Conservation (phyloP, 1,284 basidiomycete genomes). For the Ceratobasidium sp. region DNA sequence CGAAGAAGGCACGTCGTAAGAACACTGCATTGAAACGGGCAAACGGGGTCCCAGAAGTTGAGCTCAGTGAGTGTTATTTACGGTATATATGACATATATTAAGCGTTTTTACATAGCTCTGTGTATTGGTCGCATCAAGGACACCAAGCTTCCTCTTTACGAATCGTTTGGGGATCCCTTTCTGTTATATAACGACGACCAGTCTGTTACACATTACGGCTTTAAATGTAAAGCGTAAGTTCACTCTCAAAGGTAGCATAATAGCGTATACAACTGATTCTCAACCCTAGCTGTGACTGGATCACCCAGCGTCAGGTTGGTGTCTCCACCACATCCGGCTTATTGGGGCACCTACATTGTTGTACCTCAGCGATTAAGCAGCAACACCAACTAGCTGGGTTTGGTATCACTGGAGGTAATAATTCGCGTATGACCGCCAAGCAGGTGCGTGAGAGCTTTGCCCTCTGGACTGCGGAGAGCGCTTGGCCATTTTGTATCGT, state of each 20-base stretch:
- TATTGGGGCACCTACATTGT: neutral
- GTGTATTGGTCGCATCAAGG: constrained; percentile 1
- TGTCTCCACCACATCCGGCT: neutral
- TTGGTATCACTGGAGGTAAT: constrained; percentile 2
- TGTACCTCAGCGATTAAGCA: neutral
- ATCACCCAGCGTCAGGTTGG: neutral
- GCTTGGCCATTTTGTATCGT: constrained; percentile 1
- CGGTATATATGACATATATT: neutral
- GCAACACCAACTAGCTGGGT: neutral
- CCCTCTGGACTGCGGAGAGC: neutral
- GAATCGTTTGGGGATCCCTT: neutral
- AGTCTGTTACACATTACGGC: neutral
- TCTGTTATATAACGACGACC: neutral
- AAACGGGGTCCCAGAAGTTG: neutral
- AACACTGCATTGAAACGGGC: neutral
- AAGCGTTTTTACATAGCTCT: neutral
- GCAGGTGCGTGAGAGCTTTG: neutral
- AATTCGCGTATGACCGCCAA: neutral
- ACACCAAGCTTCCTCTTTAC: neutral
- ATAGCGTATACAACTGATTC: neutral
- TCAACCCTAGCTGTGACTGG: neutral
- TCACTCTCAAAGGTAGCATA: neutral
- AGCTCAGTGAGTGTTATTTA: neutral
- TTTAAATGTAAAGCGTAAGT: constrained; percentile 10
- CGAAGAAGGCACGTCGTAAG: neutral